phyloP scores from a whole-genome alignment of 331 rosid genomes.

The Spiraea crenata region DNA sequence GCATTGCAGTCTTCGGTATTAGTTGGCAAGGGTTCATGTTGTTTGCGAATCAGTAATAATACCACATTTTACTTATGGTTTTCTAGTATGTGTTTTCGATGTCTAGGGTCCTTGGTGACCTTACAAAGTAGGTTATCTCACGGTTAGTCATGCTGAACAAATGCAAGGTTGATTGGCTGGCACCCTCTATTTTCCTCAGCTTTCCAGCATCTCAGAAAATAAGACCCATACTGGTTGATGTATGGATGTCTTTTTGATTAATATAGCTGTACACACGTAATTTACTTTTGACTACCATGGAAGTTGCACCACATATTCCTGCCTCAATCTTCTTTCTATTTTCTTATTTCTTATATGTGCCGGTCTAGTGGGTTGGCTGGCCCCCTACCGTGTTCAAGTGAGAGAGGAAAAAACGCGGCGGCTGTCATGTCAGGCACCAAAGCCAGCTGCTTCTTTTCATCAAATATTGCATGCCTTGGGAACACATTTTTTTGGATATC shows the following conservation, averaged over 20 bases:
- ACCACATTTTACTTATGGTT: background rate
- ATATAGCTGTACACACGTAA: background rate
- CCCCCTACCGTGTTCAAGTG: background rate
- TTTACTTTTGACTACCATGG: slow-evolving; percentile 1
- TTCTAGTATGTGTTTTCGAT: background rate
- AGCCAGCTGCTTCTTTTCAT: background rate
- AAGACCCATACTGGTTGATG: background rate
- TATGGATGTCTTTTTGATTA: background rate
- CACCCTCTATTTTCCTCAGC: too few species aligned
- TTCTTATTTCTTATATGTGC: too few species aligned
- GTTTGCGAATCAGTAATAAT: background rate
- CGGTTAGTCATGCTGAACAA: too few species aligned
- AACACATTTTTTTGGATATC: background rate
- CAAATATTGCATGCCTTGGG: background rate
- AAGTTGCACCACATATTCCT: too few species aligned
- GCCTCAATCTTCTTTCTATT: too few species aligned
- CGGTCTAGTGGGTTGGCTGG: background rate
- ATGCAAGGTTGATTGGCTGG: too few species aligned
- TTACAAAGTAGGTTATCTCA: too few species aligned
- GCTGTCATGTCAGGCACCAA: background rate
- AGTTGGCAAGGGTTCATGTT: background rate
- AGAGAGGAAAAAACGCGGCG: background rate
- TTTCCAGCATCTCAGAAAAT: too few species aligned
- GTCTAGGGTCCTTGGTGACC: too few species aligned
- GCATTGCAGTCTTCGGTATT: background rate